A percentile compares a stretch with the other conserved stretches of the same genome.
Evolutionary conservation across 2,329 filamentous ascomycete genomes (phyloP).

Genomic region (Aspergillus hortae): DNA sequence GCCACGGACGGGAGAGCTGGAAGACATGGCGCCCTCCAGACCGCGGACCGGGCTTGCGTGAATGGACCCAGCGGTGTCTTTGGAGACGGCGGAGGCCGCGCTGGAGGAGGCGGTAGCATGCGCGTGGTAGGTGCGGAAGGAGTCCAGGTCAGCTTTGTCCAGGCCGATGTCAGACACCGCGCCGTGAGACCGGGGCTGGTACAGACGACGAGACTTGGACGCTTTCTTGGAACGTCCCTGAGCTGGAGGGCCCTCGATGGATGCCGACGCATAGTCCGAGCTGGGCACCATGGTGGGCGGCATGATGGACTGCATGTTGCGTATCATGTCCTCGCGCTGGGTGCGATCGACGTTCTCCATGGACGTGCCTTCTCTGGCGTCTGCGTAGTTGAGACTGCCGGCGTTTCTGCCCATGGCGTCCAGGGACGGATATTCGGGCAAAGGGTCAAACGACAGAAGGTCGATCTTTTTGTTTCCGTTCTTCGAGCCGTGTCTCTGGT

Average conservation of each 20-base stretch:
- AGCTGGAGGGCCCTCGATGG: slow-evolving; percentile 5
- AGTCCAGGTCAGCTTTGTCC: slow-evolving; percentile 5
- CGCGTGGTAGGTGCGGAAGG: slow-evolving; percentile 8
- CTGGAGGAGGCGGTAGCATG: slow-evolving; percentile 11
- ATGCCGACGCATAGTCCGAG: slow-evolving; percentile 7
- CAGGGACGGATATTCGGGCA: slow-evolving; percentile 13
- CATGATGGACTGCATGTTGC: slow-evolving; percentile 18
- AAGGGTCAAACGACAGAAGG: slow-evolving; percentile 18
- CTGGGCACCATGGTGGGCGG: slow-evolving; percentile 8
- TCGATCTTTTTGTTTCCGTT: slow-evolving; percentile 18
- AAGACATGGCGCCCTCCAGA: slow-evolving; percentile 6
- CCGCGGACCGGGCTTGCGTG: slow-evolving; percentile 11
- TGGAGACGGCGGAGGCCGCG: slow-evolving; percentile 12
- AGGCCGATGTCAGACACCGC: slow-evolving; percentile 1
- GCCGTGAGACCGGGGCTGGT: slow-evolving; percentile 14
- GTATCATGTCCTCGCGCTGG: slow-evolving; percentile 17
- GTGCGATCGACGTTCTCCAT: slow-evolving; percentile 11
- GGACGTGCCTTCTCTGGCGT: slow-evolving; percentile 6
- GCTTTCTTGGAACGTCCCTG: slow-evolving; percentile 14
- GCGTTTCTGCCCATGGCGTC: slow-evolving; percentile 7
- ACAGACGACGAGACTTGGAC: slow-evolving; percentile 20
- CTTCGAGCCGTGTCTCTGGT: slow-evolving; percentile 13
- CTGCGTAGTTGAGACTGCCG: slow-evolving; percentile 7
- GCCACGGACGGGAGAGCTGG: slow-evolving; percentile 16
- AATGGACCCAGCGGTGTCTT: slow-evolving; percentile 9